phyloP scores from a whole-genome alignment of 495 filamentous ascomycete genomes.

The Saxophila tyrrhenica region DNA sequence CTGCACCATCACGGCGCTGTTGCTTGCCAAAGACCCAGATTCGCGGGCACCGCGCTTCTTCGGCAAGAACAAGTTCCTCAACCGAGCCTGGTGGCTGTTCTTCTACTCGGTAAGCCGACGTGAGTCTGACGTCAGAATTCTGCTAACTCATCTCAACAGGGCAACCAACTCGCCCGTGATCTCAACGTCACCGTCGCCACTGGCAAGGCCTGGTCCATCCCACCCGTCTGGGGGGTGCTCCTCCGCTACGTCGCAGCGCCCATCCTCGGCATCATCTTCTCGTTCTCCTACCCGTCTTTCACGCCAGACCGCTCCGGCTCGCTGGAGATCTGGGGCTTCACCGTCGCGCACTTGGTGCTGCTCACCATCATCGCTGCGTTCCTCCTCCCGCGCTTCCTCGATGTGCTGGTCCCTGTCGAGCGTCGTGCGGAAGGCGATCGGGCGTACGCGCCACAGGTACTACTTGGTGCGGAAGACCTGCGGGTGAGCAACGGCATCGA shows the following conservation, averaged over 20 bases:
- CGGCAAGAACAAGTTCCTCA: neutral
- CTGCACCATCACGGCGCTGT: neutral
- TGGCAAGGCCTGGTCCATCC: slow-evolving; percentile 33
- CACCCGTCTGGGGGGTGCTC: slow-evolving; percentile 25
- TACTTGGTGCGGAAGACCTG: neutral
- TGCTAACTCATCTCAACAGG: neutral
- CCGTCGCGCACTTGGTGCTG: slow-evolving; percentile 26
- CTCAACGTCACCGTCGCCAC: slow-evolving; percentile 14
- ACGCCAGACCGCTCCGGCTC: slow-evolving; percentile 31
- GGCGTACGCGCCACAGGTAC: neutral
- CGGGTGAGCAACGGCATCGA: neutral
- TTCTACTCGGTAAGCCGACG: neutral
- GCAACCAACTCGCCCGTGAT: slow-evolving; percentile 6
- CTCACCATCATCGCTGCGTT: slow-evolving; percentile 26
- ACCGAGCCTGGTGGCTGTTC: neutral
- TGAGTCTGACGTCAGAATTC: neutral
- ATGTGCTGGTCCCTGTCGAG: slow-evolving; percentile 28
- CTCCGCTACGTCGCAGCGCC: slow-evolving; percentile 33
- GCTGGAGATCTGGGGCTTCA: slow-evolving; percentile 32
- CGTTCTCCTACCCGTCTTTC: slow-evolving; percentile 34
- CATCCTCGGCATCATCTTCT: slow-evolving; percentile 32
- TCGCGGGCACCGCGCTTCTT: neutral
- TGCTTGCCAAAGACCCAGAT: neutral
- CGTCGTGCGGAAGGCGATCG: slow-evolving; percentile 24
- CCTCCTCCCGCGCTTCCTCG: slow-evolving; percentile 30